Percentiles rank a stretch among this genome's conserved stretches.
These are phyloP conservation scores for Fomitopsis serialis DNA, from an alignment of 768 basidiomycete species.

Conservation along the genomic window DNA sequence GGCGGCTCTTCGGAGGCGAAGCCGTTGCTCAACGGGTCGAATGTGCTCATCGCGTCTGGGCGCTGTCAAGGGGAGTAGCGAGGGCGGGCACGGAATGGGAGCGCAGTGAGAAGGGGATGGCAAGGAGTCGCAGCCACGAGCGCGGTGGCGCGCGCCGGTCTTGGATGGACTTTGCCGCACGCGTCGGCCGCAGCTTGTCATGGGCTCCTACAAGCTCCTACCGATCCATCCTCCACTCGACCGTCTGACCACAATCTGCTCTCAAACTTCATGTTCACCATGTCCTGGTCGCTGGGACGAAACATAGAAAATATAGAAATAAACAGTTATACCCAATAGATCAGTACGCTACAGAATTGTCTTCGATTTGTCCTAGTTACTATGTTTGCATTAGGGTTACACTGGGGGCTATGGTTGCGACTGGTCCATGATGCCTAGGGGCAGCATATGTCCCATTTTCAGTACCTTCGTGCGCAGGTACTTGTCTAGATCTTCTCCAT, in stretches of 20 bases:
- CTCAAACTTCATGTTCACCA: no score
- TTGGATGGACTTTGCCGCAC: not conserved
- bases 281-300: not conserved
- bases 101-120: not conserved
- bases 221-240: no score
- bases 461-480: constrained; percentile 95
- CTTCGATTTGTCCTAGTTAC: no score
- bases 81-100: not conserved
- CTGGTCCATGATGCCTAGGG: constrained; percentile 36
- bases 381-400: no score
- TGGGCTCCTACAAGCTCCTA: no score
- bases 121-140: not conserved
- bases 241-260: no score
- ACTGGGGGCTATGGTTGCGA: not conserved
- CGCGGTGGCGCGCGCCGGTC: not conserved
- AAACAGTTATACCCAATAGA: not conserved
- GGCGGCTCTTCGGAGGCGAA: constrained; percentile 51
- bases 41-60: constrained; percentile 37
- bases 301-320: not conserved
- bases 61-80: not conserved
- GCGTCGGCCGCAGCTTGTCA: not conserved
- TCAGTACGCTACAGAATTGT: not conserved
- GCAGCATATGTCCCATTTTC: constrained; percentile 93
- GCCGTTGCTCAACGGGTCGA: constrained; percentile 66
- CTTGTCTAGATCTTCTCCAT: constrained; percentile 86